These are phyloP conservation scores for Inosperma sp. DNA, from an alignment of 768 basidiomycete genomes.

Conservation along the genomic window DNA sequence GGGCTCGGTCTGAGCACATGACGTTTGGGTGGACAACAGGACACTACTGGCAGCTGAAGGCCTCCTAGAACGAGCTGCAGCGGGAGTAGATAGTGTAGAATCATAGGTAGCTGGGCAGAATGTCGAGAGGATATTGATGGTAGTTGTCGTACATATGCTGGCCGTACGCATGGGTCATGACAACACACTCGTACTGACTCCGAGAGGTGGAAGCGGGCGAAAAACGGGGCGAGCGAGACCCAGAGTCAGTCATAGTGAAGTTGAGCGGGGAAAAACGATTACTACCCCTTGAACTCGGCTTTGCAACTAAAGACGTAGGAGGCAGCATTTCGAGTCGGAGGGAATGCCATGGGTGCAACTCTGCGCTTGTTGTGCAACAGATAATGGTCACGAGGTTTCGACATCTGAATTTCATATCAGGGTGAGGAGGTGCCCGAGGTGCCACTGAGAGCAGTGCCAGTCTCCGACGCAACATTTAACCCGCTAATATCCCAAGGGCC, in stretches of 20 bases:
- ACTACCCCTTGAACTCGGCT: constrained; percentile 29
- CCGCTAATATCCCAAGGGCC: too few species aligned
- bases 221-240: constrained; percentile 12
- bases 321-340: too few species aligned
- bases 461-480: too few species aligned
- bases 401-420: too few species aligned
- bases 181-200: constrained; percentile 13
- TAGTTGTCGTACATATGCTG: constrained; percentile 18
- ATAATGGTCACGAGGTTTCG: too few species aligned
- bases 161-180: constrained; percentile 18
- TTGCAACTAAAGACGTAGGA: constrained; percentile 4
- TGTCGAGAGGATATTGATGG: constrained; percentile 20
- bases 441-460: too few species aligned
- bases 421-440: too few species aligned
- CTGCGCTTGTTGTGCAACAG: too few species aligned
- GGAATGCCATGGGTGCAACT: too few species aligned
- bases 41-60: constrained; percentile 31
- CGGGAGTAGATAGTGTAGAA: constrained; percentile 33
- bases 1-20: constrained; percentile 16
- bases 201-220: constrained; percentile 16
- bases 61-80: constrained; percentile 26
- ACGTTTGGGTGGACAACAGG: constrained; percentile 16
- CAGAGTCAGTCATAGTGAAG: constrained; percentile 7
- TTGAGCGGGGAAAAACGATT: constrained; percentile 17
- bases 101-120: constrained; percentile 46